phyloP scores from a whole-genome alignment of 2,329 filamentous ascomycete genomes.

The Xylariaceae sp. region DNA sequence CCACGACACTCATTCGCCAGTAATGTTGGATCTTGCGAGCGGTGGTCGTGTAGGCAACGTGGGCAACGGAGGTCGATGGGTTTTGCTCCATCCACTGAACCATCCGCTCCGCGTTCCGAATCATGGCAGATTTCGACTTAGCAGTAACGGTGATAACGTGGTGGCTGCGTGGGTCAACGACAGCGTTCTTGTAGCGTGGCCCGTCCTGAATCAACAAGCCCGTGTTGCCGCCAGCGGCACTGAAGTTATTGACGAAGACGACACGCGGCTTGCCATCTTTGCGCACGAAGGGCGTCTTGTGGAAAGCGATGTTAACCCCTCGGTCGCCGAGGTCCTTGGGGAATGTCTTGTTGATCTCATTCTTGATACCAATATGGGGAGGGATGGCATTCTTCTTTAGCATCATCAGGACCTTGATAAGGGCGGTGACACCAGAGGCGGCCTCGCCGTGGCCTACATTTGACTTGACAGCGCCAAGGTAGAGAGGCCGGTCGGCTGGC shows the following conservation, averaged over 20 bases:
- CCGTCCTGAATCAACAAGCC: conserved; percentile 58
- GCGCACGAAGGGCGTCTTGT: conserved; percentile 43
- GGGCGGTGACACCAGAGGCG: conserved; percentile 52
- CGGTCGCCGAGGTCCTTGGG: conserved; percentile 49
- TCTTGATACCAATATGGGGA: conserved; percentile 61
- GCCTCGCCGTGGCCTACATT: conserved; percentile 58
- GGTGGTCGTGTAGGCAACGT: conserved; percentile 61
- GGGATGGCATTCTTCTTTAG: conserved; percentile 55
- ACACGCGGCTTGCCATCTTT: conserved; percentile 38
- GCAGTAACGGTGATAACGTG: conserved; percentile 54
- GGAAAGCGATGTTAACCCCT: conserved; percentile 51
- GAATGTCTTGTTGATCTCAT: conserved; percentile 52
- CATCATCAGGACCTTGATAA: conserved; percentile 60
- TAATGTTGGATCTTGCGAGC: conserved; percentile 56
- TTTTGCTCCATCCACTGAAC: conserved; percentile 45
- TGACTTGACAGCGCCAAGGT: conserved; percentile 56
- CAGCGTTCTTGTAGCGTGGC: conserved; percentile 29
- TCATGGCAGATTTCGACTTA: conserved; percentile 48
- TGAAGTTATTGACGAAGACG: conserved; percentile 61
- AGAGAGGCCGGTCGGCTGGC: conserved; percentile 43
- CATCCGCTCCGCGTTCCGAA: conserved; percentile 48
- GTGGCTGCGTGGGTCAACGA: conserved; percentile 43
- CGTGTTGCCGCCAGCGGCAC: conserved; percentile 65
- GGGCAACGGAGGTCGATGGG: conserved; percentile 43
- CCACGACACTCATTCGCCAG: conserved; percentile 44